Evolutionary conservation across 768 basidiomycete genomes (phyloP).

Genomic region (Phanerochaete carnosa): DNA sequence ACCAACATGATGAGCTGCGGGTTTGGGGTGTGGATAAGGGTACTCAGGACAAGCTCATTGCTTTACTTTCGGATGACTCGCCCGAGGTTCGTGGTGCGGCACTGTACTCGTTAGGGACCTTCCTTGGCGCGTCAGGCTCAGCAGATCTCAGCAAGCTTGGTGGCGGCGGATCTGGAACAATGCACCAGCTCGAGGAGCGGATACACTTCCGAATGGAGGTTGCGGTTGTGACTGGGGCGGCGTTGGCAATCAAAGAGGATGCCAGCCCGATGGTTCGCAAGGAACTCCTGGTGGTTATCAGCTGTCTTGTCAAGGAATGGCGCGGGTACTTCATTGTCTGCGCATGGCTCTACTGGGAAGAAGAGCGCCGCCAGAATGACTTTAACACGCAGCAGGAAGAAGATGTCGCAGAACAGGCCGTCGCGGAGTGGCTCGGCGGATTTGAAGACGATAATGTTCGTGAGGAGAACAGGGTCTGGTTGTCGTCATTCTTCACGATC

Average conservation of each 20-base stretch:
- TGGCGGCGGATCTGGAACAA: conserved; percentile 84
- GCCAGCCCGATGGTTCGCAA: conserved; percentile 96
- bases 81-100: conserved; percentile 92
- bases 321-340: conserved; percentile 94
- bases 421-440: conserved; percentile 75
- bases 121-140: conserved; percentile 86
- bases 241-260: conserved; percentile 87
- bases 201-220: conserved; percentile 88
- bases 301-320: conserved; percentile 95
- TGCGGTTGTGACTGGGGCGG: conserved; percentile 84
- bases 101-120: conserved; percentile 87
- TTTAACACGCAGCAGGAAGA: conserved; percentile 46
- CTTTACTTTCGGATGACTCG: conserved; percentile 78
- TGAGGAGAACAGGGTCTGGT: conserved; percentile 75
- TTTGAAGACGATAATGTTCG: conserved; percentile 66
- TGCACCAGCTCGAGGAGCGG: conserved; percentile 70
- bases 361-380: conserved; percentile 62
- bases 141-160: conserved; percentile 63
- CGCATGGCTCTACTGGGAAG: conserved; percentile 96
- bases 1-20: conserved; percentile 86
- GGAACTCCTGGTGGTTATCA: conserved; percentile 87
- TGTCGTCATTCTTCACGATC: conserved; percentile 94
- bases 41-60: conserved; percentile 79
- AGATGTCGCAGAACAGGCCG: conserved; percentile 68
- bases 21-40: conserved; percentile 74